Percentiles rank a stretch among this genome's conserved stretches.
Evolutionary conservation across 495 filamentous ascomycete species (phyloP).

Genomic region (Melanomma pulvis-pyrius): DNA sequence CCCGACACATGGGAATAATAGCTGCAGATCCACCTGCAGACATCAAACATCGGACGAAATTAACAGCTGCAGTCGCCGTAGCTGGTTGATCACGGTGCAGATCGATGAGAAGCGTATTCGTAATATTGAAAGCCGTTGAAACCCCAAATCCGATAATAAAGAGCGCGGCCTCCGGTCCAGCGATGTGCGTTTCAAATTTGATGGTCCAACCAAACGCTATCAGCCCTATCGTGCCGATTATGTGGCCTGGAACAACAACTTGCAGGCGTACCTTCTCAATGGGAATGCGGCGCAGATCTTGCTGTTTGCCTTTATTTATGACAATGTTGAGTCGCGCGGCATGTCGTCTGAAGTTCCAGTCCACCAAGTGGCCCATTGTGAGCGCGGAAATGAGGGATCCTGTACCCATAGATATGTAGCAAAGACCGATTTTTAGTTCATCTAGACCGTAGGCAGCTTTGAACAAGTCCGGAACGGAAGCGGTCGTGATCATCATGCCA

Average conservation of each 20-base stretch:
- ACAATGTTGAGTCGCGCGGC: constrained; percentile 29
- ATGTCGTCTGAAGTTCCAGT: constrained; percentile 42
- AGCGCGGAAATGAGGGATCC: constrained; percentile 40
- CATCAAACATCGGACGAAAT: constrained; percentile 45
- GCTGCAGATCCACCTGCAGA: constrained; percentile 41
- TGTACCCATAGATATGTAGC: constrained; percentile 42
- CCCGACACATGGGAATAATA: constrained; percentile 42
- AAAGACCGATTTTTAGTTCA: constrained; percentile 42
- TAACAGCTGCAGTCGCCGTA: constrained; percentile 44
- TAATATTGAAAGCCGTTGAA: constrained; percentile 32
- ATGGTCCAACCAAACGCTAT: constrained; percentile 42
- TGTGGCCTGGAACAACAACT: constrained; percentile 32
- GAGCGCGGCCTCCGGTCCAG: constrained; percentile 37
- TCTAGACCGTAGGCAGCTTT: constrained; percentile 36
- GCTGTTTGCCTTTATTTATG: constrained; percentile 48
- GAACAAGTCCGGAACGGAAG: constrained; percentile 38
- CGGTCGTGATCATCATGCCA: constrained; percentile 37
- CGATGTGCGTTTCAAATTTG: constrained; percentile 32
- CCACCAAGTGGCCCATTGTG: constrained; percentile 41
- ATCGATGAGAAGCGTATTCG: constrained; percentile 45
- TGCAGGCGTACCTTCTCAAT: constrained; percentile 40
- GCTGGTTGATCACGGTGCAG: constrained; percentile 42
- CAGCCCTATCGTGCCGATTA: constrained; percentile 29
- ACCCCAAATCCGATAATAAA: constrained; percentile 41
- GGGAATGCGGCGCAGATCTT: constrained; percentile 44